Base-by-base conservation (phyloP, 176 grass and related monocot species). In the Aegilops umbellulata region DNA sequence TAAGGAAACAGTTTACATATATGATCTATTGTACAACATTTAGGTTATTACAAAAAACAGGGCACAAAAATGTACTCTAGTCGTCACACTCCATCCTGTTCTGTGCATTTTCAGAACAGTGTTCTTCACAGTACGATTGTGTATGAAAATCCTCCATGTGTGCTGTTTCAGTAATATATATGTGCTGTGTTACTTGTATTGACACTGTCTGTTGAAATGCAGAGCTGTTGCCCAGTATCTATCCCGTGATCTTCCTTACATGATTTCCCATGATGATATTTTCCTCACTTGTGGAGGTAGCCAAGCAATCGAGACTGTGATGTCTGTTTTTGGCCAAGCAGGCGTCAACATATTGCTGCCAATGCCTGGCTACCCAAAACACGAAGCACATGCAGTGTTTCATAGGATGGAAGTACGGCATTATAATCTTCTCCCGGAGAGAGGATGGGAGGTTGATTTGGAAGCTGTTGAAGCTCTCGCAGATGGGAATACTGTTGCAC, bases 201-300 rank as follows among this genome's bases (percentile, higher is more conserved):
- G n/a, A 34, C 60, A 66, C 47, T 85, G 10, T 74, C 34, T 65
- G 6, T 16, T 74, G 47, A 86, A 82, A 70, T 6, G 24, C 79
- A 96, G 94, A 34, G 89, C 94, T 77, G 46, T 93, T 86, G 91
- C 89, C 31, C 89, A 96, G 19, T 84, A 92, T 51, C 82, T 96
- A 17, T 93, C 91, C 6, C 46, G 61, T 29, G 87, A 92, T 62
- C 82, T 96, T n/a, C 91, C 94, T 36, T 90, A 96, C 78, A 78
- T 80, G 31, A 80, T 93, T 57, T 88, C 79, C 12, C 68, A 79
- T 6, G 91, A 93, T 49, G 91, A 93, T 83, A 77, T 93, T 60
- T 84, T 97, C 66, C 69, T 97, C 38, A 97, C 94, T 32, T 80
- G 32, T 23, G 91, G 94, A 65, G 77, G 91, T 64, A 34, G 80